phyloP scores from a whole-genome alignment of 1,139 yeast genomes.

The Saccharomyces pastorianus region DNA sequence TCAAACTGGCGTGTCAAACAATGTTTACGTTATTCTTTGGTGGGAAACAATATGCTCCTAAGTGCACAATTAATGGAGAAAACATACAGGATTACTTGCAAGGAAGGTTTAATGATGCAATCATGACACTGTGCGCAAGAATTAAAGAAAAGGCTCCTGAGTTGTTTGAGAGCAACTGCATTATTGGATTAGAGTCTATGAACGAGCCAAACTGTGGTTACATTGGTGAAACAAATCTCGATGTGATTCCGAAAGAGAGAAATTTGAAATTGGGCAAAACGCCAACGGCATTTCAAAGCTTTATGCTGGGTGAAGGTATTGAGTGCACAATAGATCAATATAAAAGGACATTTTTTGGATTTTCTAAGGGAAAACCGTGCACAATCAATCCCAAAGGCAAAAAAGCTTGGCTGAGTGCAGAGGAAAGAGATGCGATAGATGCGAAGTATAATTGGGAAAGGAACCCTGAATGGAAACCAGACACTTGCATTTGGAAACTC shows the following conservation, averaged over 20 bases:
- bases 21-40: slow-evolving; percentile 85
- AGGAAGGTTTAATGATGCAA: slow-evolving; percentile 49
- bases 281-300: slow-evolving; percentile 55
- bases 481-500: slow-evolving; percentile 70
- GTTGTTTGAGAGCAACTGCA: slow-evolving; percentile 41
- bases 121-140: slow-evolving; percentile 46
- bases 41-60: slow-evolving; percentile 64
- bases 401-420: slow-evolving; percentile 54
- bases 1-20: slow-evolving; percentile 62
- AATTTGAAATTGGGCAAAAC: slow-evolving; percentile 58
- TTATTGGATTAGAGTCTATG: slow-evolving; percentile 76
- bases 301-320: slow-evolving; percentile 65
- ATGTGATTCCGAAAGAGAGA: slow-evolving; percentile 43
- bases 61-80: slow-evolving; percentile 56
- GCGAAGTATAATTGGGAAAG: slow-evolving; percentile 63
- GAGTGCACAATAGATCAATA: slow-evolving; percentile 59
- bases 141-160: slow-evolving; percentile 44
- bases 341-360: slow-evolving; percentile 63
- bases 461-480: slow-evolving; percentile 55
- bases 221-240: slow-evolving; percentile 46
- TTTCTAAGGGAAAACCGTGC: slow-evolving; percentile 50
- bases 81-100: slow-evolving; percentile 78
- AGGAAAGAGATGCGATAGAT: slow-evolving; percentile 42
- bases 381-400: slow-evolving; percentile 59
- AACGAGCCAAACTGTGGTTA: slow-evolving; percentile 79